These are phyloP conservation scores for Hanseniaspora valbyensis DNA, from an alignment of 805 yeast species.

Conservation along the genomic window DNA sequence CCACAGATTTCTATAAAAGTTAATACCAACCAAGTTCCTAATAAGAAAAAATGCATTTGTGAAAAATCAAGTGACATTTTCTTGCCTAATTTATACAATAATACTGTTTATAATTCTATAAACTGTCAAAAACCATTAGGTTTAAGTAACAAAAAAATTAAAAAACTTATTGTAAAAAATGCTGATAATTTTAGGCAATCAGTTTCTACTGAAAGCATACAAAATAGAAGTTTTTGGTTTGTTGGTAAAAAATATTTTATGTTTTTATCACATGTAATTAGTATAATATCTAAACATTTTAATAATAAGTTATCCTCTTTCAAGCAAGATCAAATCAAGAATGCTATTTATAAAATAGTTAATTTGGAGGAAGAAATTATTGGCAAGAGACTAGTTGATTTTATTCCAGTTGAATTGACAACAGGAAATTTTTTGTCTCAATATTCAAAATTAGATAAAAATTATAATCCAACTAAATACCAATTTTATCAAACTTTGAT, in stretches of 20 bases:
- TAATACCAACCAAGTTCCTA: not conserved
- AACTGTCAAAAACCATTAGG: slow-evolving; percentile 27
- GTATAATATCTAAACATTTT: not conserved
- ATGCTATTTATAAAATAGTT: slow-evolving; percentile 19
- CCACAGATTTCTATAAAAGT: not conserved
- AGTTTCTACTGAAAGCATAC: not conserved
- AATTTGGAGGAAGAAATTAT: slow-evolving; percentile 17
- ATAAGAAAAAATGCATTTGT: slow-evolving; percentile 19
- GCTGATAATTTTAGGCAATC: slow-evolving; percentile 11
- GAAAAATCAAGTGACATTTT: slow-evolving; percentile 24
- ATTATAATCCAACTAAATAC: slow-evolving; percentile 17
- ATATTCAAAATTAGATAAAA: slow-evolving; percentile 17
- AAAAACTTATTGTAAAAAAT: slow-evolving; percentile 18
- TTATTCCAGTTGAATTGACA: slow-evolving; percentile 19
- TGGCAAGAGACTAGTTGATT: not conserved
- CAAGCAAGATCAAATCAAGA: not conserved
- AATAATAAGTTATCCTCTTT: not conserved
- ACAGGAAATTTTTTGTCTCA: slow-evolving; percentile 13
- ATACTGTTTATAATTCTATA: slow-evolving; percentile 18
- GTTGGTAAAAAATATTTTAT: slow-evolving; percentile 5
- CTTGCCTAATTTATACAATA: slow-evolving; percentile 19
- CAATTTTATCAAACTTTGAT: slow-evolving; percentile 23
- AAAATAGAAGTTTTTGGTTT: slow-evolving; percentile 11
- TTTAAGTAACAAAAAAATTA: slow-evolving; percentile 20
- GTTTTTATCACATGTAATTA: not conserved